Percentiles rank a stretch among this genome's conserved stretches.
These are phyloP conservation scores for Epithele typhae DNA, from an alignment of 768 basidiomycete species.

Conservation along the genomic window DNA sequence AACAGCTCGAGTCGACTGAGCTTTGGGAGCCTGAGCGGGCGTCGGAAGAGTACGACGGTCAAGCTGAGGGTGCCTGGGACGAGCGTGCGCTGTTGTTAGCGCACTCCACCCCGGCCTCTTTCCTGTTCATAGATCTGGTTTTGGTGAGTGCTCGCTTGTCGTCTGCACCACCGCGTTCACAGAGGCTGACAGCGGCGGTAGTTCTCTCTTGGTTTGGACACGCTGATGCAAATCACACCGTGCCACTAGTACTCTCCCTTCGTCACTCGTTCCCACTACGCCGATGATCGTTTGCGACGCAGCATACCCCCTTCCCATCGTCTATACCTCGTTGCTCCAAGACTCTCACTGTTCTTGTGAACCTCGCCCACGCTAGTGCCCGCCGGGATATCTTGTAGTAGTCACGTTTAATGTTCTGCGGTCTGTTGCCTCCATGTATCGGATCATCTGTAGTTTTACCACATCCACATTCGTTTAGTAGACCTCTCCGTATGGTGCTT, in stretches of 20 bases:
- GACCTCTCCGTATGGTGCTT: constrained; percentile 6
- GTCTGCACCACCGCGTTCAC: neutral
- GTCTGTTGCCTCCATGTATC: constrained; percentile 9
- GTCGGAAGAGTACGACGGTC: constrained; percentile 50
- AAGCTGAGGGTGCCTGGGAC: constrained; percentile 59
- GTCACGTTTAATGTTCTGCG: constrained; percentile 12
- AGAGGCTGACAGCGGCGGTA: neutral
- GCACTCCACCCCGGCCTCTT: neutral
- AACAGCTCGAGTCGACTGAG: constrained; percentile 88
- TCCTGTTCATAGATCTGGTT: neutral
- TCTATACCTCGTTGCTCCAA: constrained; percentile 11
- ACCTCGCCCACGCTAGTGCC: constrained; percentile 4
- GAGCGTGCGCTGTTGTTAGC: constrained; percentile 57
- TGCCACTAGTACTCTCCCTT: too few species aligned
- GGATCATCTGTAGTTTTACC: constrained; percentile 18
- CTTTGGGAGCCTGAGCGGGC: constrained; percentile 77
- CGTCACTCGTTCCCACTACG: constrained; percentile 4
- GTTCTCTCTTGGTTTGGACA: neutral
- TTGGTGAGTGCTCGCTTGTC: constrained; percentile 6
- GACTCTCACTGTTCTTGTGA: constrained; percentile 17
- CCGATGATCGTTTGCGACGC: constrained; percentile 7
- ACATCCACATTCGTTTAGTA: neutral
- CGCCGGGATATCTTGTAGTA: constrained; percentile 16
- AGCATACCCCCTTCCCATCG: constrained; percentile 15
- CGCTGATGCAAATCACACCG: too few species aligned